Evolutionary conservation across 1,284 basidiomycete species (phyloP), one percentile per base, ranked within the genome.

Genomic region (Tylopilus orsonianus): DNA sequence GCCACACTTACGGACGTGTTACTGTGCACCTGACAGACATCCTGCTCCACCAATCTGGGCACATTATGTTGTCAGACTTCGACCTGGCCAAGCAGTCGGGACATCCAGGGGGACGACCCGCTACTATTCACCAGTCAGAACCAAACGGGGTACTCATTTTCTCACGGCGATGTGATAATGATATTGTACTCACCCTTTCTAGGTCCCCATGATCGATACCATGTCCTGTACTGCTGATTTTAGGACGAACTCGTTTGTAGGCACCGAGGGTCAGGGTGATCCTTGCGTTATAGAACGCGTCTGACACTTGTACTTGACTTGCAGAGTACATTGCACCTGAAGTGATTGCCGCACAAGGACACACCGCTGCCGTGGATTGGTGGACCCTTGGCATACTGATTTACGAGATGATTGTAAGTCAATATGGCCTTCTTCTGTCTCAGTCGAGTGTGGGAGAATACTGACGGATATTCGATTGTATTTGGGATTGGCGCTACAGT

Each of bases 31-130:
- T 51, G 53, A 40, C 64, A 97, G 94, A 99, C 69, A 99, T 99
- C 61, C 77, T 99, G n/a, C 76, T 99, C 44, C 97, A 99, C 71
- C 91, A 97, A 66, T 94, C 93, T 18, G 97, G 97, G 14, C 97
- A 99, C 72, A 97, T 99, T 61, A 98, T 98, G 94, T 74, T 99
- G 58, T 98, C 96, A 39, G 97, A 99, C 72, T 99, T 99, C 73
- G 97, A 99, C 73, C 80, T 99, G 26, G 97, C 96, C 10, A 99
- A 98, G 65, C 92, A 97, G 64, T 94, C 93, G 35, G 89, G 81
- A 41, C 87, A 90, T 58, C 85, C 83, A 18, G 90, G 89, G 19
- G 90, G 90, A 48, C 83, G 90, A 55, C 94, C 95, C n/a, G 90
- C 90, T 9, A 89, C 85, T 62, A 90, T 98, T 56, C 90, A 90